Evolutionary conservation across 352 stramenopile species (phyloP), one percentile per base, ranked within the genome.

Genomic region (Phytophthora ramorum): DNA sequence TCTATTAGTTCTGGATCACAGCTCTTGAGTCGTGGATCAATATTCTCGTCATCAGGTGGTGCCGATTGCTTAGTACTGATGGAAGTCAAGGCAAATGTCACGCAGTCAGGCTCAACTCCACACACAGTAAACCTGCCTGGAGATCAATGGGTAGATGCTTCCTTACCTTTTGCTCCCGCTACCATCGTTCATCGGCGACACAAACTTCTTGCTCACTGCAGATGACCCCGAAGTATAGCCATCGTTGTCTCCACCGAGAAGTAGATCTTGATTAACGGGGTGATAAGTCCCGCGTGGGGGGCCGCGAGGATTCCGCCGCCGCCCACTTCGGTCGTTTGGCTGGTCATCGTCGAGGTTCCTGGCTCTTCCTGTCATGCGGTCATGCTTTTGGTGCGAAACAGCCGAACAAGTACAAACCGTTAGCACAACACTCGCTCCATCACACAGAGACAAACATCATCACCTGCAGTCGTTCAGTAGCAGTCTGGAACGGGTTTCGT

Each of bases 1-100:
- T 98, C 84, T 38, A 99, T 92, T 10, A 99, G 75, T 49, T 98
- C 92, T 20, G 97, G 97, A 38, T 99, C 97, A 17, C 96, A 96
- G 30, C 92, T 97, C 60, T 93, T 91, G 4, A 99, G 78, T 44
- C 95, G 82, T 78, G 97, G 95, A 43, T 98, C 97, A 38, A 99
- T 83, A 26, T 98, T 86, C 24, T 98, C 83, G 19, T 88, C 80
- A 2, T 73, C 46, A 24, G 44, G 58, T 10, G 61, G 24, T 3
- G 26, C 16, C 12, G 38, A n/a, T 32, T 71, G 59, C 10, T 76
- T 71, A 45, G 45, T 68, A n/a, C 48, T 60, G 44, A 17, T 54
- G n/a, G 17, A 44, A 43, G 4, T 19, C 16, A 35, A 54, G 58
- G 10, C 45, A 53, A 51, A 7, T 0, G 30, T 20, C 40, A 16